Percentiles rank a stretch among this genome's conserved stretches.
Conservation (phyloP, 805 yeast species). For the Priceomyces melissophilus region DNA sequence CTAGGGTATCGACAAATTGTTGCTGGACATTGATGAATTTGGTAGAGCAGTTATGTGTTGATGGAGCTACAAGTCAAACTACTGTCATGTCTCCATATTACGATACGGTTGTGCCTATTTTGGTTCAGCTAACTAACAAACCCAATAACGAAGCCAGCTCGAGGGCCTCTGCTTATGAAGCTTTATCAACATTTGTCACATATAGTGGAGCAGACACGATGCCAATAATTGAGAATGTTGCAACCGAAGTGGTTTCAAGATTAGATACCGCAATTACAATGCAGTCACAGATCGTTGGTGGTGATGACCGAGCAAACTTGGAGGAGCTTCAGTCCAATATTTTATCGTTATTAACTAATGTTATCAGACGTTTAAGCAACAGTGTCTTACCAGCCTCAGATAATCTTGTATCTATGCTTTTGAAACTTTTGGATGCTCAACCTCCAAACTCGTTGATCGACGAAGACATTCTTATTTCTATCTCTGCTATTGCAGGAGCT, state of each 20-base stretch:
- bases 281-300: conserved; percentile 50
- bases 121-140: conserved; percentile 66
- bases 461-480: conserved; percentile 90
- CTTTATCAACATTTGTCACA: conserved; percentile 76
- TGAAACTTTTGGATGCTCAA: conserved; percentile 54
- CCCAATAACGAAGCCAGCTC: conserved; percentile 81
- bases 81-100: conserved; percentile 76
- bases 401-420: conserved; percentile 76
- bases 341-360: conserved; percentile 73
- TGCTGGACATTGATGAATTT: conserved; percentile 96
- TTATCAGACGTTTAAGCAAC: conserved; percentile 74
- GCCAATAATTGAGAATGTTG: conserved; percentile 66
- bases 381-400: conserved; percentile 72
- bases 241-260: conserved; percentile 68
- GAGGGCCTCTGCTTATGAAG: conserved; percentile 96
- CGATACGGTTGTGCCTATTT: conserved; percentile 61
- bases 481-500: conserved; percentile 85
- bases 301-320: conserved; percentile 72
- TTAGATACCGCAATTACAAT: conserved; percentile 65
- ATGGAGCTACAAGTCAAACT: conserved; percentile 46
- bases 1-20: conserved; percentile 93
- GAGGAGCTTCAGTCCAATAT: conserved; percentile 87
- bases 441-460: conserved; percentile 77
- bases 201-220: conserved; percentile 70
- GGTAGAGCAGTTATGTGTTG: conserved; percentile 71